A percentile compares a stretch with the other conserved stretches of the same genome.
Conservation (phyloP, 768 basidiomycete genomes). For the Boletus reticuloceps region DNA sequence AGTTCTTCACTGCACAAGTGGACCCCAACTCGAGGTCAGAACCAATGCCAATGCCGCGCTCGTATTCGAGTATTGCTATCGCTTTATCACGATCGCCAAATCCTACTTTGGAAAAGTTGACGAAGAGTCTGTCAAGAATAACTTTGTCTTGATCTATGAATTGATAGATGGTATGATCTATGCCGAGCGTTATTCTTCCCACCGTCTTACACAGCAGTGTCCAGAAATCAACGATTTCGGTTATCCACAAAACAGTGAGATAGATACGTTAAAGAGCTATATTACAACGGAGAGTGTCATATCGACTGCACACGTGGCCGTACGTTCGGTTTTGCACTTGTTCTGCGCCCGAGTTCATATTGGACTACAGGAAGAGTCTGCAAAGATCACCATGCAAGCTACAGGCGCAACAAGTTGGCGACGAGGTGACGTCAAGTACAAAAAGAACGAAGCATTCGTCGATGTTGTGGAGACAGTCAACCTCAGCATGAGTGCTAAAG, state of each 20-base stretch:
- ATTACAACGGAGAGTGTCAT: constrained; percentile 98
- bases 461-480: constrained; percentile 98
- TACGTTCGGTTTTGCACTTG: constrained; percentile 34
- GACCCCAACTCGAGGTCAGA: constrained; percentile 39
- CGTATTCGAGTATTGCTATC: constrained; percentile 97
- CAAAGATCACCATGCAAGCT: constrained; percentile 95
- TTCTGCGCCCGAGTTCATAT: constrained; percentile 1
- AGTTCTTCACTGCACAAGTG: not conserved
- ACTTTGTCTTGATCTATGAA: constrained; percentile 98
- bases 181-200: constrained; percentile 8
- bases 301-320: constrained; percentile 78
- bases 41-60: constrained; percentile 97
- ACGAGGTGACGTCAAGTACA: constrained; percentile 93
- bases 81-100: constrained; percentile 91
- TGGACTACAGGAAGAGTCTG: constrained; percentile 80
- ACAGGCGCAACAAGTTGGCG: constrained; percentile 97
- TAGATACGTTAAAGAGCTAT: constrained; percentile 95
- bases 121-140: constrained; percentile 98
- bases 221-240: constrained; percentile 97
- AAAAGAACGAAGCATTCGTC: constrained; percentile 99
- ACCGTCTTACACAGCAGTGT: constrained; percentile 2
- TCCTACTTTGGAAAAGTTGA: constrained; percentile 98
- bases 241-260: constrained; percentile 98
- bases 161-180: constrained; percentile 78
- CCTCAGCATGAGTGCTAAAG: constrained; percentile 95